Evolutionary conservation across 2,329 filamentous ascomycete species (phyloP), one percentile per base, ranked within the genome.

Genomic region (Verticillium albo-atrum): DNA sequence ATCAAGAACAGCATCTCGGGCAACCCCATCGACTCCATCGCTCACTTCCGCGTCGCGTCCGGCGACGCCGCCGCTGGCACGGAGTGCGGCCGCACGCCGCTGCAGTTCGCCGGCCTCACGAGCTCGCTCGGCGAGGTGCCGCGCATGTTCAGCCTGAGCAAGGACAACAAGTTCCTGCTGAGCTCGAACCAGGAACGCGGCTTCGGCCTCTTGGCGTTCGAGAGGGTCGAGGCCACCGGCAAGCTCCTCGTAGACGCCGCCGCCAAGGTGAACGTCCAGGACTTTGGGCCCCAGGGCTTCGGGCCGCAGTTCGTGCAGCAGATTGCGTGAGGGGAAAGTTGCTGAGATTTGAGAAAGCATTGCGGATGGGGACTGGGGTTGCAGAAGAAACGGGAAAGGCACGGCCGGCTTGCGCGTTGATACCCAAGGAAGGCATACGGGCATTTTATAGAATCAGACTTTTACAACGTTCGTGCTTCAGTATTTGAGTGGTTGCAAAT

Each of bases 21-120:
- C n/a, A n/a, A n/a, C n/a, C n/a, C n/a, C n/a, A n/a, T 75, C 9
- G 81, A 83, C 70, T 78, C 70, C 65, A 76, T 83, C 65, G 74
- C 78, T 6, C 77, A 78, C 68, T 81, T 83, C 67, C 68, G 68
- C 64, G 63, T 77, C 50, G 47, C 26, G 9, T 3, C 30, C 9
- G 30, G 9, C 2, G 30, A 10, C 26, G 63, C 61, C 30, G 56
- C 62, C 32, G 66, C 60, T 30, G 65, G 62, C 47, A 62, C 63
- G 12, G 58, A 35, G 15, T 65, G 68, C 57, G 58, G 47, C 15
- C 63, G 68, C 57, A 65, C 54, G 60, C 68, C 15, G 65, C 71
- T 80, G 57, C 63, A 68, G 47, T 75, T 74, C 57, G 67, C 64
- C 27, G 70, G 72, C 56, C 63, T 69, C 23, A 67, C 75, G 55